Evolutionary conservation across 208 protist genomes (phyloP), one percentile per base, ranked within the genome.

Genomic region (Borovskyia barvae): DNA sequence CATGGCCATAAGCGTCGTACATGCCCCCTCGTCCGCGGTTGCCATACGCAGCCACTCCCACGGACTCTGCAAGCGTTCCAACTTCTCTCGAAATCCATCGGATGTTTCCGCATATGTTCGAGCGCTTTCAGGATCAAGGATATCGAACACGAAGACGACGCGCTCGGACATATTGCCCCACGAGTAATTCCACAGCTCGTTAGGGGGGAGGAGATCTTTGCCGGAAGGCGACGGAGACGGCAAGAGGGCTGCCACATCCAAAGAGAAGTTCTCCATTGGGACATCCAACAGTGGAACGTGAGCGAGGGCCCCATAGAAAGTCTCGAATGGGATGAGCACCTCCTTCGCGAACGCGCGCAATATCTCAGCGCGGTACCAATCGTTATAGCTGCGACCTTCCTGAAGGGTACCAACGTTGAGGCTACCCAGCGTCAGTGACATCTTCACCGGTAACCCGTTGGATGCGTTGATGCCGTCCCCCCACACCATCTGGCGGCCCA

Each of bases 81-180:
- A 28, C 12, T 54, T 71, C 5, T 58, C 30, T 24, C 64, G 54
- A 42, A 71, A 71, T 4, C 64, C 55, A 19, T 63, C 55, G 30
- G 64, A 63, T 14, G 26, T 17, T 49, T 28, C 48, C 1, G 64
- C 64, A 0, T 64, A 54, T 7, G 11, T 22, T 15, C 22, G 14
- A n/a, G 55, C 64, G 1, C 48, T 32, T 17, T 11, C 12, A 0
- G 41, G 48, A 36, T 71, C 64, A 25, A 71, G 28, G 14, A 71
- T 37, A 36, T 71, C 25, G 25, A 71, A 47, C 19, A 55, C 33
- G 20, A 71, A 64, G 19, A 64, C 64, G 8, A 56, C 49, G 54
- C 32, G 40, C n/a, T 71, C 64, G 14, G 64, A 58, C 64, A 71
- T 45, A 49, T 47, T 71, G 36, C 64, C 64, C 64, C 64, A 71